A percentile compares a stretch with the other conserved stretches of the same genome.
These are phyloP conservation scores for Ormosia semicastrata DNA, from an alignment of 306 rosid species.

Conservation along the genomic window DNA sequence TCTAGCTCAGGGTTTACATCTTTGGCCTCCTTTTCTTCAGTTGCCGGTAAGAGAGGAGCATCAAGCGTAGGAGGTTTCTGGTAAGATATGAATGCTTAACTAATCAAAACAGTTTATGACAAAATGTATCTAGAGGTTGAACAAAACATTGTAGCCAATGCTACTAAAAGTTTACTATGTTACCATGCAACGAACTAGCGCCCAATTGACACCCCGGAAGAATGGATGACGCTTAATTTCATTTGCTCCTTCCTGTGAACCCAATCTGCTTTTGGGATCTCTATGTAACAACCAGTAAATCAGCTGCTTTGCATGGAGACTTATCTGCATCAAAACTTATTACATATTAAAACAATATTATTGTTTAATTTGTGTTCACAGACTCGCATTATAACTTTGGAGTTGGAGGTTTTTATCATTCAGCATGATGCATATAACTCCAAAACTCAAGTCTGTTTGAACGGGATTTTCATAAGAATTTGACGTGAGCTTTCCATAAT, in stretches of 20 bases:
- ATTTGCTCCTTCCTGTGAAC: slow-evolving; percentile 79
- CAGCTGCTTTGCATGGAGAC: slow-evolving; percentile 71
- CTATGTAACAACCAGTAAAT: slow-evolving; percentile 74
- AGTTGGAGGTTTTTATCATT: not conserved
- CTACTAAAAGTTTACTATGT: not conserved
- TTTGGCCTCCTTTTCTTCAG: slow-evolving; percentile 52
- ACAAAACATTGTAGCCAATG: not conserved
- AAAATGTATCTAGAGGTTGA: not conserved
- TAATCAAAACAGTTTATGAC: not conserved
- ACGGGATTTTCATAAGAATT: not conserved
- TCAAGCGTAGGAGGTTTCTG: slow-evolving; percentile 91
- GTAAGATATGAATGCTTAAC: not conserved
- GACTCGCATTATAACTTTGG: not conserved
- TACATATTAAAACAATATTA: slow-evolving; percentile 1
- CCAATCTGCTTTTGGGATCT: slow-evolving; percentile 84
- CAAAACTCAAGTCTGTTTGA: not conserved
- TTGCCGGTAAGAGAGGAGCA: slow-evolving; percentile 47
- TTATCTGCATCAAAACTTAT: slow-evolving; percentile 57
- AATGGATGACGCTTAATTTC: slow-evolving; percentile 85
- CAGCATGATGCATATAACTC: not conserved
- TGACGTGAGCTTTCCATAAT: not conserved
- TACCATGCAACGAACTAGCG: slow-evolving; percentile 91
- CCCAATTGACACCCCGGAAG: slow-evolving; percentile 84
- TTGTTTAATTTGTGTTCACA: not conserved
- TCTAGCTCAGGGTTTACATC: slow-evolving; percentile 51